phyloP scores from a whole-genome alignment of 2,329 filamentous ascomycete species.

The Nemania diffusa region DNA sequence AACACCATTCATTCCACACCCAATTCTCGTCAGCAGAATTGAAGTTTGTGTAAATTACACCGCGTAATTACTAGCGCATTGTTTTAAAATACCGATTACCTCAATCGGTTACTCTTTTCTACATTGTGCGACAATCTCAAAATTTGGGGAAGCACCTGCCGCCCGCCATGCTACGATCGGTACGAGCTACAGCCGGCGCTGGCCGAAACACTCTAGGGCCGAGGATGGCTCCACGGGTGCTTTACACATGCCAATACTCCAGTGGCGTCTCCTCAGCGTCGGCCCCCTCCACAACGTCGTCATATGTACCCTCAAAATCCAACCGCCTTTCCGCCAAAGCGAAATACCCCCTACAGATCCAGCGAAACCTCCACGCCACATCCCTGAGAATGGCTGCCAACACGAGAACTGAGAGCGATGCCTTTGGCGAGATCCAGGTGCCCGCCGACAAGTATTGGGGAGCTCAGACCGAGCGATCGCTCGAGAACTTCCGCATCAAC shows the following conservation, averaged over 20 bases:
- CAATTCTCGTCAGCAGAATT: not conserved
- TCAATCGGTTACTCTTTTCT: slow-evolving; percentile 20
- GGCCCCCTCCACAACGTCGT: slow-evolving; percentile 37
- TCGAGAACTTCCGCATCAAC: slow-evolving; percentile 99
- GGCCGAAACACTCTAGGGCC: slow-evolving; percentile 49
- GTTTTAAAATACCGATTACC: not conserved
- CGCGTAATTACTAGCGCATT: not conserved
- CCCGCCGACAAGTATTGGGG: slow-evolving; percentile 97
- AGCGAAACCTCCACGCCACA: slow-evolving; percentile 57
- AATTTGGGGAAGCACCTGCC: slow-evolving; percentile 6
- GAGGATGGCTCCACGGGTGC: slow-evolving; percentile 49
- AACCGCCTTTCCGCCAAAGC: slow-evolving; percentile 34
- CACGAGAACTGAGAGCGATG: slow-evolving; percentile 91
- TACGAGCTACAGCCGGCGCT: slow-evolving; percentile 49
- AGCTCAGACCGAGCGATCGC: slow-evolving; percentile 93
- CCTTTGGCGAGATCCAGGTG: slow-evolving; percentile 97
- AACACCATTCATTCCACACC: not conserved
- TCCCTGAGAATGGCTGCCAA: slow-evolving; percentile 60
- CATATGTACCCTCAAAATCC: slow-evolving; percentile 40
- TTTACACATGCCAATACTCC: slow-evolving; percentile 52
- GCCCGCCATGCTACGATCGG: slow-evolving; percentile 51
- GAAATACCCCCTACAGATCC: slow-evolving; percentile 45
- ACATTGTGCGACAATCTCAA: not conserved
- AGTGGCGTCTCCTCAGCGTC: slow-evolving; percentile 33
- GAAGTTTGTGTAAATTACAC: not conserved